These are phyloP conservation scores for Eucalyptus rudis DNA, from an alignment of 345 rosid species.

Conservation along the genomic window DNA sequence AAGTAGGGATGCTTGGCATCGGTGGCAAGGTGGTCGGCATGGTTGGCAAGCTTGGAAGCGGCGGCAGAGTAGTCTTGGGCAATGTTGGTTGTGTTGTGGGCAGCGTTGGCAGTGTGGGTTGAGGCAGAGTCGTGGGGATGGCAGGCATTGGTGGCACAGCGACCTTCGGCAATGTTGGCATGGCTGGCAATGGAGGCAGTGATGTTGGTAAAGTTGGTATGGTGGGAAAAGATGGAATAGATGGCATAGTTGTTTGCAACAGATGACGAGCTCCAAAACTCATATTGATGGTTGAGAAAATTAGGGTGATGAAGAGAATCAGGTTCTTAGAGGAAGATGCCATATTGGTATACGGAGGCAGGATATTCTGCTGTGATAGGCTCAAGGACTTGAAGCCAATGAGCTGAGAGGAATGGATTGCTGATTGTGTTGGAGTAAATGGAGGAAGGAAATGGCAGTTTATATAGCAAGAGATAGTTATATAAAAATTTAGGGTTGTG, in stretches of 20 bases:
- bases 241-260: not conserved
- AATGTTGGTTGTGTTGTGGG: not conserved
- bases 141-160: not conserved
- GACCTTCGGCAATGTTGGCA: not conserved
- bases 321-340: not conserved
- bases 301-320: not conserved
- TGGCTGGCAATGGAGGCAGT: not conserved
- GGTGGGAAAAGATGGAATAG: not conserved
- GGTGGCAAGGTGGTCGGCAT: constrained; percentile 1
- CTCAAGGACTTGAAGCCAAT: not conserved
- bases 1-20: constrained; percentile 7
- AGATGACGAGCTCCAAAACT: constrained; percentile 8
- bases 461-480: not conserved
- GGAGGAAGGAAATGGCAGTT: not conserved
- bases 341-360: not conserved
- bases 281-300: not conserved
- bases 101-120: not conserved
- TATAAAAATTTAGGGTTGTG: too few species aligned
- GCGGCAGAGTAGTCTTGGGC: not conserved
- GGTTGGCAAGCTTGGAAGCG: not conserved
- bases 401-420: not conserved
- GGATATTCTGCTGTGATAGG: not conserved
- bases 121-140: not conserved
- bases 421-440: not conserved
- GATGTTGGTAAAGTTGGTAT: not conserved